Percentiles rank a stretch among this genome's conserved stretches.
These are phyloP conservation scores for Voacanga thouarsii DNA, from an alignment of 257 asterid species.

Conservation along the genomic window DNA sequence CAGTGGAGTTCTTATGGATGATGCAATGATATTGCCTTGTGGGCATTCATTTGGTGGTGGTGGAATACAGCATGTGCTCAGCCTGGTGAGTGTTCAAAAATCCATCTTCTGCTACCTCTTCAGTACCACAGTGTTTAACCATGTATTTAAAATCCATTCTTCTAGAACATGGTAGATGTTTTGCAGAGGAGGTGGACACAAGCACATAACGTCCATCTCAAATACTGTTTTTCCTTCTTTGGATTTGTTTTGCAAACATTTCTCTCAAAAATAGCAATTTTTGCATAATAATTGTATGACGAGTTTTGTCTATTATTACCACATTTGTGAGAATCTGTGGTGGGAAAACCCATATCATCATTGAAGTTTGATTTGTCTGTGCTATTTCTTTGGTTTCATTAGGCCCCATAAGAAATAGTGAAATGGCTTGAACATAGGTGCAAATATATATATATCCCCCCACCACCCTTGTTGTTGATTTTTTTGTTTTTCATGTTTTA, in stretches of 20 bases:
- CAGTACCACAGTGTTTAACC: not conserved
- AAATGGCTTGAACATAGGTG: not conserved
- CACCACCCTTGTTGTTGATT: no score
- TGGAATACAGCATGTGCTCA: slow-evolving; percentile 64
- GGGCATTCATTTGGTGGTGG: slow-evolving; percentile 90
- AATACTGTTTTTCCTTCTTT: not conserved
- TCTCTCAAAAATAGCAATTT: no score
- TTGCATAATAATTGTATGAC: not conserved
- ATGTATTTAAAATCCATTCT: not conserved
- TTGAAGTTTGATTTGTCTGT: not conserved
- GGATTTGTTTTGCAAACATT: not conserved
- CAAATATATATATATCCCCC: no score
- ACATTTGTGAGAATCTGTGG: not conserved
- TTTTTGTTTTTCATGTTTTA: not conserved
- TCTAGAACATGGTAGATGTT: not conserved
- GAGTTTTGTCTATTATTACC: not conserved
- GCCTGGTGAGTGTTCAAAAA: slow-evolving; percentile 50
- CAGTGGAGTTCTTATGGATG: slow-evolving; percentile 96
- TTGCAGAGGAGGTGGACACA: not conserved
- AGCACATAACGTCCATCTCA: not conserved
- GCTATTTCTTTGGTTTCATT: not conserved
- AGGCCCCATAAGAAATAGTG: not conserved
- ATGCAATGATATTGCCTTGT: slow-evolving; percentile 92
- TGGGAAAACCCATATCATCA: not conserved
- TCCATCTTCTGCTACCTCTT: not conserved